These are phyloP conservation scores for Lasiosphaeria hispida DNA, from an alignment of 495 filamentous ascomycete species.

Conservation along the genomic window DNA sequence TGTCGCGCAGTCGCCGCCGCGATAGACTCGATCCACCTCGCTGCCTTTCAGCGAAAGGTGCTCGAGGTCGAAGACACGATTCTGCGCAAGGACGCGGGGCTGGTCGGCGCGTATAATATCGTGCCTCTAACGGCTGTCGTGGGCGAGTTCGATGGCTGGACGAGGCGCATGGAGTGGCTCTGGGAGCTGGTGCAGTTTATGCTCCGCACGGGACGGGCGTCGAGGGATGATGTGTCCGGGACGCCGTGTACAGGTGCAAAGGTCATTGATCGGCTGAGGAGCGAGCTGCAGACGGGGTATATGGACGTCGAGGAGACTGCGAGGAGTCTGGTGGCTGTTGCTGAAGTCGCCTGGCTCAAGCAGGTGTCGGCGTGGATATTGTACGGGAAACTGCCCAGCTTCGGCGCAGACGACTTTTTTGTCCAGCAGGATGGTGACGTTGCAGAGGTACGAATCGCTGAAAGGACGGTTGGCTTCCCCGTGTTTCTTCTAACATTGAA, in stretches of 20 bases:
- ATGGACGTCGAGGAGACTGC: conserved; percentile 75
- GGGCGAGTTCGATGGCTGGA: conserved; percentile 81
- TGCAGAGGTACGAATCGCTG: conserved; percentile 28
- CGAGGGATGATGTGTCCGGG: conserved; percentile 16
- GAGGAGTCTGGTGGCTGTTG: conserved; percentile 64
- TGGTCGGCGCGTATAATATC: conserved; percentile 87
- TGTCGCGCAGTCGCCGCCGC: conserved; percentile 85
- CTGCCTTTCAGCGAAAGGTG: conserved; percentile 76
- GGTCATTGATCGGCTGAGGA: conserved; percentile 72
- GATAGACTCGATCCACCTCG: conserved; percentile 70
- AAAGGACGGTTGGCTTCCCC: neutral
- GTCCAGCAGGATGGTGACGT: conserved; percentile 47
- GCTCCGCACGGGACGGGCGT: conserved; percentile 28
- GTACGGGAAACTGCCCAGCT: conserved; percentile 74
- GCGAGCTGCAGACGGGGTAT: conserved; percentile 83
- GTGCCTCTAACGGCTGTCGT: conserved; percentile 86
- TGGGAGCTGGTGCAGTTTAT: conserved; percentile 69
- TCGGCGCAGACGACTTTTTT: conserved; percentile 80
- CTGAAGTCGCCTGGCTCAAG: conserved; percentile 88
- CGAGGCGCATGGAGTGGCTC: conserved; percentile 80
- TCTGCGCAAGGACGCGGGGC: conserved; percentile 62
- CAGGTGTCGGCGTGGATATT: conserved; percentile 86
- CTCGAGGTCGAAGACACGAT: conserved; percentile 79
- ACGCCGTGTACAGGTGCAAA: conserved; percentile 51
- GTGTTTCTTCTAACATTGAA: neutral